phyloP scores from a whole-genome alignment of 208 protist species.

The Acanthamoeba rhysodes region DNA sequence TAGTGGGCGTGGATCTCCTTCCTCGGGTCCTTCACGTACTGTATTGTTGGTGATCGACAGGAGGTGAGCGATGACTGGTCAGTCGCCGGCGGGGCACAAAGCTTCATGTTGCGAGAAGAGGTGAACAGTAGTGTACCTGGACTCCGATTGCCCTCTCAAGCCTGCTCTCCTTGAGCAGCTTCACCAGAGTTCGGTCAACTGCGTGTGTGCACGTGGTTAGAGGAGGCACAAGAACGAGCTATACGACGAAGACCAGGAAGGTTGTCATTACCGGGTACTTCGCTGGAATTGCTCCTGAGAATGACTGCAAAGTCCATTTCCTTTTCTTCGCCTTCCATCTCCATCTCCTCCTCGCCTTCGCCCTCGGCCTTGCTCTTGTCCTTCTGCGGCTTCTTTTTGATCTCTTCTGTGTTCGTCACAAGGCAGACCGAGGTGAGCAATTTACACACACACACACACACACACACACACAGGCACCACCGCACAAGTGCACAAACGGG shows the following conservation, averaged over 20 bases:
- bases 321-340: neutral
- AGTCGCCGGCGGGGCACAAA: neutral
- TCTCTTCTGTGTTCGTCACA: neutral
- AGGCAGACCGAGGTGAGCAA: neutral
- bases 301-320: conserved; percentile 45
- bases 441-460: neutral
- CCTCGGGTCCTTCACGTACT: conserved; percentile 65
- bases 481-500: neutral
- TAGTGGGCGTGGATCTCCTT: conserved; percentile 74
- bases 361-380: conserved; percentile 22
- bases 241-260: neutral
- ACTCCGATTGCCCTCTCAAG: conserved; percentile 75
- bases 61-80: neutral
- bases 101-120: neutral
- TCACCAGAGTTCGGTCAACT: conserved; percentile 40
- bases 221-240: neutral
- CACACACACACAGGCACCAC: neutral
- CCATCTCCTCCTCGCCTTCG: neutral
- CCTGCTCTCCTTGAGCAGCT: conserved; percentile 18
- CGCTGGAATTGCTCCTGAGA: neutral
- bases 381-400: conserved; percentile 21
- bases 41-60: neutral
- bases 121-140: neutral
- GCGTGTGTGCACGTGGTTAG: neutral
- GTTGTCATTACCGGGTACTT: neutral